Conservation (phyloP, 2,329 filamentous ascomycete genomes). For the Fusarium clavum region DNA sequence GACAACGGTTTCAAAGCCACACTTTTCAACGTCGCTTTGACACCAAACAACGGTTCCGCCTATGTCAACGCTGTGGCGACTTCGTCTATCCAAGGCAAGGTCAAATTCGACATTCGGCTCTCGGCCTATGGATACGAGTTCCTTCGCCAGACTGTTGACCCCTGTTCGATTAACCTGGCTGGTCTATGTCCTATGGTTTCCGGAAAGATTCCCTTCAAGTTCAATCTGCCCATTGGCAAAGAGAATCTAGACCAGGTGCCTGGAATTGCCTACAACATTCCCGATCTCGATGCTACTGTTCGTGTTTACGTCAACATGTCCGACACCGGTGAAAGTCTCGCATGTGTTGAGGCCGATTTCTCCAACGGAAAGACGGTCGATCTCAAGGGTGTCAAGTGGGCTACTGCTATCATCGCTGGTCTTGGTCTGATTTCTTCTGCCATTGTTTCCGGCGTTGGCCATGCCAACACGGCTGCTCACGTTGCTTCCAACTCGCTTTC, state of each 20-base stretch:
- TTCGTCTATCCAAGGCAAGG: constrained; percentile 83
- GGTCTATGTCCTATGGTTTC: constrained; percentile 93
- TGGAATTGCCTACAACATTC: constrained; percentile 86
- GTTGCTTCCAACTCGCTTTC: constrained; percentile 93
- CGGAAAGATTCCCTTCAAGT: constrained; percentile 80
- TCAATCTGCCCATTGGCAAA: constrained; percentile 71
- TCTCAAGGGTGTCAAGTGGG: constrained; percentile 88
- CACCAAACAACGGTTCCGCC: constrained; percentile 78
- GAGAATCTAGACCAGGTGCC: constrained; percentile 75
- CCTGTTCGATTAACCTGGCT: constrained; percentile 75
- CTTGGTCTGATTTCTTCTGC: constrained; percentile 86
- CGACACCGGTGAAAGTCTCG: constrained; percentile 70
- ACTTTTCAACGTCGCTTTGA: constrained; percentile 87
- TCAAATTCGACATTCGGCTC: constrained; percentile 80
- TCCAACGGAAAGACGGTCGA: constrained; percentile 95
- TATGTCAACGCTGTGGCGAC: constrained; percentile 82
- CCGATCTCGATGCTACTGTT: constrained; percentile 89
- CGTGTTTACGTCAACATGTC: constrained; percentile 83
- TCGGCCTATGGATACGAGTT: constrained; percentile 86
- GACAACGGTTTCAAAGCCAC: constrained; percentile 89
- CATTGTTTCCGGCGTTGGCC: constrained; percentile 87
- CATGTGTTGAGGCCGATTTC: constrained; percentile 87
- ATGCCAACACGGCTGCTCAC: constrained; percentile 94
- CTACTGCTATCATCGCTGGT: constrained; percentile 87
- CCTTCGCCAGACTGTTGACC: constrained; percentile 75